Percentiles rank a stretch among this genome's conserved stretches.
phyloP scores from a whole-genome alignment of 306 rosid species.

The Cucurbita argyrosperma region DNA sequence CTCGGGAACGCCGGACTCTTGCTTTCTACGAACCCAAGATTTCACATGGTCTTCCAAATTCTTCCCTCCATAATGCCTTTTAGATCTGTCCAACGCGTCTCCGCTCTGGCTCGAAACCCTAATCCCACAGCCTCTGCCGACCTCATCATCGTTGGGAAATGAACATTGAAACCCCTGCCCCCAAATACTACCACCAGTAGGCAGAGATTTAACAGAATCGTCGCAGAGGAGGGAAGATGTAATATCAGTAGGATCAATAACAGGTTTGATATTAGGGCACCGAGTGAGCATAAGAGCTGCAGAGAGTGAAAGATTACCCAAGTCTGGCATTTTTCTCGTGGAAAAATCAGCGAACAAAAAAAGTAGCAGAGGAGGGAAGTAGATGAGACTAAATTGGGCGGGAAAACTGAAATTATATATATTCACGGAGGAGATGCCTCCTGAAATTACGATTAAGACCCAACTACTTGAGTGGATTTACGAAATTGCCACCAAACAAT shows the following conservation, averaged over 20 bases:
- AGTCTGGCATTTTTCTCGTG: constrained; percentile 44
- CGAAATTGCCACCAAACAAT: not conserved
- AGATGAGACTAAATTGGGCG: not conserved
- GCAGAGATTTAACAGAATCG: constrained; percentile 16
- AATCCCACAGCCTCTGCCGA: constrained; percentile 13
- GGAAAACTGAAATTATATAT: not conserved
- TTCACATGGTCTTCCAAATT: constrained; percentile 33
- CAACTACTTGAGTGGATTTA: not conserved
- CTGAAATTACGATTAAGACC: not conserved
- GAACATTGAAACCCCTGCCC: constrained; percentile 8
- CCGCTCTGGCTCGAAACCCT: constrained; percentile 33
- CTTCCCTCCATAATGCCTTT: constrained; percentile 23
- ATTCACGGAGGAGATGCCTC: not conserved
- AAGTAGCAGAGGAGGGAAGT: constrained; percentile 13
- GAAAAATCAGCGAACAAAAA: not conserved
- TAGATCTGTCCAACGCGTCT: constrained; percentile 18
- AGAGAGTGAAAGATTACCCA: constrained; percentile 42
- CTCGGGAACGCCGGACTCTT: constrained; percentile 19
- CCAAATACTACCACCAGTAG: constrained; percentile 3
- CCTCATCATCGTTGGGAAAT: constrained; percentile 1
- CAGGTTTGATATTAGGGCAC: constrained; percentile 20
- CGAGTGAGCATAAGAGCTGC: constrained; percentile 21
- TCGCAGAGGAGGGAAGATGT: constrained; percentile 1
- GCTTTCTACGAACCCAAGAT: constrained; percentile 25
- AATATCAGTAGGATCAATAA: constrained; percentile 17